Evolutionary conservation across 345 rosid species (phyloP), one percentile per base, ranked within the genome.

Genomic region (Populus tremula): DNA sequence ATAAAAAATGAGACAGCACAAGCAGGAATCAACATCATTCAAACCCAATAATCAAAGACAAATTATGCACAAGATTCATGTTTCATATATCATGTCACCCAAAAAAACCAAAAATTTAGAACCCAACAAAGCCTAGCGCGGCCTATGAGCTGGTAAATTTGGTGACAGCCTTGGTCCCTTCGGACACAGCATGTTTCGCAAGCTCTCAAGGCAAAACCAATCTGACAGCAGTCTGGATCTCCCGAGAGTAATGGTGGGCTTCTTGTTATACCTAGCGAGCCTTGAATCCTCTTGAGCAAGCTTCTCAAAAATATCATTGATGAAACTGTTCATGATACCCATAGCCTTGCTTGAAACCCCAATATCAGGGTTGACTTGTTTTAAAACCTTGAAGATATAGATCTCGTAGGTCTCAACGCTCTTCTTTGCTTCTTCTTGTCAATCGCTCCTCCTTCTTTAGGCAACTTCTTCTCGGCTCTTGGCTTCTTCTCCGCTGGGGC

Each of bases 271-370:
- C 63, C 82, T 41, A 3, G 82, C 82, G 10, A 79, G 78, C 31
- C 78, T 67, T 0, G 82, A 67, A 2, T 78, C 0, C 43, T 79
- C 82, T 35, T 79, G 82, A 1, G 82, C 82, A 2, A 79, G 77
- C 70, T 79, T 79, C 65, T 79, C 82, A 25, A 79, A 74, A 64
- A 79, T 79, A 33, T 79, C 82, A 23, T 79, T 79, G 65, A 79
- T 79, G 69, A 79, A 79, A 20, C 78, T 73, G 74, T 79, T 79
- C 82, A 79, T 79, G 9, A 79, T 79, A 36, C 82, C 82, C 82
- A 79, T 79, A 2, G 82, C 82, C 39, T 79, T 79, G 65, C 82
- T 79, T 1, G 82, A 79, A 47, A 79, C 69, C 62, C 82, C 82
- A 1, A 79, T 79, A 23, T 79, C 82, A 20, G 82, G 82, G 14